phyloP scores from a whole-genome alignment of 805 yeast species.

The Lipomyces orientalis region DNA sequence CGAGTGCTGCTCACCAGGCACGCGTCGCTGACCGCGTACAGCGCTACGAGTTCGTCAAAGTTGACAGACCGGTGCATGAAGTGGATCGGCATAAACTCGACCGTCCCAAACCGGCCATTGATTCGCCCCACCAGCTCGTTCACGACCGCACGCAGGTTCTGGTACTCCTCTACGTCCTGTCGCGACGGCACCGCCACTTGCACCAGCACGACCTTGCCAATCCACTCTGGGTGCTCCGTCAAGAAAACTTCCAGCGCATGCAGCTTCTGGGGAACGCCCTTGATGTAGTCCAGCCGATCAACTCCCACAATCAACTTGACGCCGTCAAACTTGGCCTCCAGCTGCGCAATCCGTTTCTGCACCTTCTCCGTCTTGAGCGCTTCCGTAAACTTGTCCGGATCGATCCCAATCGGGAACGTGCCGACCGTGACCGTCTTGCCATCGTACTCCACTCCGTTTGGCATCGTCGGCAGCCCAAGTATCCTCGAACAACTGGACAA shows the following conservation, averaged over 20 bases:
- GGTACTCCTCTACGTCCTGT: constrained; percentile 98
- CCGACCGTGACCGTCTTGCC: constrained; percentile 84
- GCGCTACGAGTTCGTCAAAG: constrained; percentile 87
- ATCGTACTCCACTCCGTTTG: constrained; percentile 83
- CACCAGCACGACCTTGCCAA: constrained; percentile 92
- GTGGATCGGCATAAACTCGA: constrained; percentile 97
- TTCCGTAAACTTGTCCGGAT: constrained; percentile 84
- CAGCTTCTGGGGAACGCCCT: constrained; percentile 96
- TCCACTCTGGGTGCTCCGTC: constrained; percentile 95
- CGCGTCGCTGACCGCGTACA: constrained; percentile 84
- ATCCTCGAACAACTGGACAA: constrained; percentile 86
- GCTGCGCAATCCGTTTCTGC: constrained; percentile 63
- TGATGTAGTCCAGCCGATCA: constrained; percentile 93
- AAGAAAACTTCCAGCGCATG: constrained; percentile 95
- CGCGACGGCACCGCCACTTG: constrained; percentile 98
- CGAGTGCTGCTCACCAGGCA: constrained; percentile 93
- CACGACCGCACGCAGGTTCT: constrained; percentile 87
- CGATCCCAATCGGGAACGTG: constrained; percentile 99
- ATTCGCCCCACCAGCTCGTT: constrained; percentile 96
- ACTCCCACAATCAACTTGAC: constrained; percentile 93
- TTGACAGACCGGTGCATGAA: constrained; percentile 91
- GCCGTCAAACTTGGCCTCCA: constrained; percentile 71
- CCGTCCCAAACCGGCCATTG: constrained; percentile 94
- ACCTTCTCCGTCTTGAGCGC: constrained; percentile 73
- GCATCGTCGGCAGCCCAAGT: constrained; percentile 79